Evolutionary conservation across 371 early-diverging fungal species (phyloP).

Genomic region (Syncephalis plumigaleata): DNA sequence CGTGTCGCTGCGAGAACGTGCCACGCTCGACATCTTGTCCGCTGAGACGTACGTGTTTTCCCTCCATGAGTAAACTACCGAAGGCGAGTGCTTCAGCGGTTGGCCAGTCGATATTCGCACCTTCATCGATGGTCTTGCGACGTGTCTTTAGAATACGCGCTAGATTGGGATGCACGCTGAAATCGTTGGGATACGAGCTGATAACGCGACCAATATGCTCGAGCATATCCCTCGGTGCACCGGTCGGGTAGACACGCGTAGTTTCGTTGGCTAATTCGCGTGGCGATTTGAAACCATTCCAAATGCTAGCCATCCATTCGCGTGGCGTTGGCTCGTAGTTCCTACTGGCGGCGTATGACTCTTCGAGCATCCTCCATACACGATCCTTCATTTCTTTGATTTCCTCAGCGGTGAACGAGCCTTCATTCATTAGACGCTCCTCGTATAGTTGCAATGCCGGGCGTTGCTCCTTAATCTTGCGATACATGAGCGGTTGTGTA

Average conservation of each 20-base stretch:
- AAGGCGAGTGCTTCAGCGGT: conserved; percentile 93
- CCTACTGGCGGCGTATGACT: conserved; percentile 75
- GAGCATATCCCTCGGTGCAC: conserved; percentile 55
- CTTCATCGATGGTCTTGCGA: conserved; percentile 54
- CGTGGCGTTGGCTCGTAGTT: conserved; percentile 71
- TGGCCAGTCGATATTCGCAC: conserved; percentile 83
- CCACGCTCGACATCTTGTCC: conserved; percentile 98
- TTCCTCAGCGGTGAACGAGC: conserved; percentile 59
- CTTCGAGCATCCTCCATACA: conserved; percentile 81
- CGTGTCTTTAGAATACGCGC: conserved; percentile 69
- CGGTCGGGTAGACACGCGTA: conserved; percentile 52
- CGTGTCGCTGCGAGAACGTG: conserved; percentile 96
- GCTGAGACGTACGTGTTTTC: conserved; percentile 77
- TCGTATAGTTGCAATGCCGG: conserved; percentile 75
- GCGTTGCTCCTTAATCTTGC: conserved; percentile 63
- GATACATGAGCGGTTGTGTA: conserved; percentile 96
- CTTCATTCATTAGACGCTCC: conserved; percentile 62
- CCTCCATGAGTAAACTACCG: conserved; percentile 76
- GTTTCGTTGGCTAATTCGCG: conserved; percentile 60
- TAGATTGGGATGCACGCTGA: conserved; percentile 74
- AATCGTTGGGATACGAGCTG: conserved; percentile 66
- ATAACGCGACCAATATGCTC: conserved; percentile 64
- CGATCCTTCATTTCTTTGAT: conserved; percentile 74
- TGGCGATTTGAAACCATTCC: conserved; percentile 78
- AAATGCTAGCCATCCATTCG: conserved; percentile 89